Evolutionary conservation across 768 basidiomycete genomes (phyloP).

Genomic region (Neoboletus magnificus): DNA sequence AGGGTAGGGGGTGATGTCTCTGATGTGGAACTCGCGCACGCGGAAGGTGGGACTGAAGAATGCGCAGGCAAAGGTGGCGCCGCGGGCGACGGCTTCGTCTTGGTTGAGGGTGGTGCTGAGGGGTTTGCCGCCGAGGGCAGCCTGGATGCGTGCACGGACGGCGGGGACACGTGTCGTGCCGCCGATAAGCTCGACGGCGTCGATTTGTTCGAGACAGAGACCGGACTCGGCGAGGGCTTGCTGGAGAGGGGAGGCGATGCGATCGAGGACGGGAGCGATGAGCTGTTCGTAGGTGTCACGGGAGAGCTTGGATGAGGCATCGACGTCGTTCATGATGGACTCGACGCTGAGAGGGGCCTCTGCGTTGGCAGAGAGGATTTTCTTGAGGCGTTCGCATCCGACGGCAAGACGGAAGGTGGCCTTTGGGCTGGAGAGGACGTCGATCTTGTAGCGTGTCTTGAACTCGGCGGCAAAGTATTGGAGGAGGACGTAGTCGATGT

Average conservation of each 20-base stretch:
- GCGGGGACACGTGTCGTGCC: constrained; percentile 92
- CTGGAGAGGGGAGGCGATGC: constrained; percentile 72
- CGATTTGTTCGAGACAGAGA: constrained; percentile 78
- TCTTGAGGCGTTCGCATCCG: constrained; percentile 93
- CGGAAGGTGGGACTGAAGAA: constrained; percentile 98
- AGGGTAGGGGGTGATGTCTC: constrained; percentile 83
- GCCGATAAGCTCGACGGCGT: constrained; percentile 89
- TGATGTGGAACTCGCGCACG: constrained; percentile 89
- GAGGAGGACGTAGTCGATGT: constrained; percentile 91
- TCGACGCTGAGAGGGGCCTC: constrained; percentile 91
- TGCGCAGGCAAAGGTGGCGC: constrained; percentile 95
- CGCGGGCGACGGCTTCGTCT: constrained; percentile 95
- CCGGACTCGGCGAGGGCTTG: constrained; percentile 79
- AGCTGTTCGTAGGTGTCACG: constrained; percentile 83
- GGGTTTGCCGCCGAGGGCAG: constrained; percentile 76
- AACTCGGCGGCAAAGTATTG: constrained; percentile 88
- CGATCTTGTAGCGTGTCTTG: constrained; percentile 97
- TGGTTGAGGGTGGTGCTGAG: constrained; percentile 94
- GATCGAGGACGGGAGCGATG: constrained; percentile 69
- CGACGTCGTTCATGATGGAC: constrained; percentile 93
- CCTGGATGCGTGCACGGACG: constrained; percentile 82
- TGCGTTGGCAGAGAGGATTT: constrained; percentile 89
- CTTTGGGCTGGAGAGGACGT: constrained; percentile 87
- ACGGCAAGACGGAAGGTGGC: constrained; percentile 87
- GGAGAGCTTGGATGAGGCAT: constrained; percentile 80